Conservation (phyloP, 768 basidiomycete species). For the Russula sp. region DNA sequence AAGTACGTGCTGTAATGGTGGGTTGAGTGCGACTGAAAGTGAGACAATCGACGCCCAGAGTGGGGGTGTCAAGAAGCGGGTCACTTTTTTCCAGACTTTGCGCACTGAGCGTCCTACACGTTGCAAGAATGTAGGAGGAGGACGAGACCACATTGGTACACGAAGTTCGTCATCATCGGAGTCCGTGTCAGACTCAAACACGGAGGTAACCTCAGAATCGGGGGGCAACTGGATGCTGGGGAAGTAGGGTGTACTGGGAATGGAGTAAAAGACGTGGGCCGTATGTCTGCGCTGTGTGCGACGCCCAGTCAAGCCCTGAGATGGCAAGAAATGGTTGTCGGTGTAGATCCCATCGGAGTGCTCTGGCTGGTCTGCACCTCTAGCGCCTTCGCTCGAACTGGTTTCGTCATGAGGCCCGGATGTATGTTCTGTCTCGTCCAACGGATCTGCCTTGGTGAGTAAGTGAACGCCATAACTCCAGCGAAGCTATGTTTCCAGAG, state of each 20-base stretch:
- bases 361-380: neutral
- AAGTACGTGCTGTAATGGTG: conserved; percentile 66
- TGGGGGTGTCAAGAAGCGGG: conserved; percentile 84
- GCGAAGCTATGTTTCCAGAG: conserved; percentile 48
- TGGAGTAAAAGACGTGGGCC: conserved; percentile 51
- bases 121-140: conserved; percentile 29
- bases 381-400: neutral
- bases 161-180: conserved; percentile 27
- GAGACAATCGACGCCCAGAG: conserved; percentile 75
- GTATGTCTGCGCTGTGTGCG: conserved; percentile 26
- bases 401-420: neutral
- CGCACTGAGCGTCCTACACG: conserved; percentile 28
- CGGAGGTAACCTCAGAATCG: conserved; percentile 13
- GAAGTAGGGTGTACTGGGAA: conserved; percentile 49
- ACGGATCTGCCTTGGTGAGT: conserved; percentile 51
- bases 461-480: conserved; percentile 93
- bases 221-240: conserved; percentile 7
- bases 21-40: conserved; percentile 69
- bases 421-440: conserved; percentile 30
- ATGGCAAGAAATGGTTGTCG: neutral
- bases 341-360: neutral
- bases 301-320: neutral
- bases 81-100: conserved; percentile 38
- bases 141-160: conserved; percentile 22
- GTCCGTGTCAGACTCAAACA: conserved; percentile 23